Base-by-base conservation (phyloP, 345 rosid species). In the Citrus cavaleriei region DNA sequence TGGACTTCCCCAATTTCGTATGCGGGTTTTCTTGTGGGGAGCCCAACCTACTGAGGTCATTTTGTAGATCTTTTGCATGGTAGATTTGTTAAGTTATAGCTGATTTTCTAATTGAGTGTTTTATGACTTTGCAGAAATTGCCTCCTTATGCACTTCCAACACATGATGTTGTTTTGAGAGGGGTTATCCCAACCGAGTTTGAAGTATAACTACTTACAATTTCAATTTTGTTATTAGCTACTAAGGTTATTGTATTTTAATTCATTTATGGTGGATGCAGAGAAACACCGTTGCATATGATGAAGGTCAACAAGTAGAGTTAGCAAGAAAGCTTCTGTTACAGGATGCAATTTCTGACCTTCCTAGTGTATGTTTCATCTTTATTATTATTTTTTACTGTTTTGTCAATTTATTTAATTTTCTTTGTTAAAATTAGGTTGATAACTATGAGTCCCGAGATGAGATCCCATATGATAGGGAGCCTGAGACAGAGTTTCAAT, bases 11-110 rank as follows among this genome's bases (percentile, higher is more conserved):
- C 97, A 93, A 74, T 95, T 88, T 72, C 87, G 97, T 0, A 89
- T 89, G 91, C 83, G 97, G 19, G 87, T 85, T 51, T 95, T 95
- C 73, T 77, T 93, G 6, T 93, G 98, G 97, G 98, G 98, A n/a
- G 95, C 93, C 37, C 84, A 30, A 28, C 81, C 93, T 16, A 77
- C 70, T 6, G 83, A 88, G 91, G 97, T 91, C 35, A 58, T 25
- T 65, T 28, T 58, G 6, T 19, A 21, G 3, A 28, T 46, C 2
- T 69, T 38, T 18, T 10, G 24, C 34, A 5, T 27, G 6, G 18
- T 62, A 65, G 1, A 27, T 4, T 72, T 74, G 38, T 5, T 19
- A 34, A 10, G 22, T 34, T 40, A 64, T 32, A 10, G n/a, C 60
- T 77, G 57, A 46, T 70, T 55, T 22, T 70, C 58, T 73, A 42